Percentiles rank a stretch among this genome's conserved stretches.
Evolutionary conservation across 495 filamentous ascomycete species (phyloP).

Genomic region (Hyaloscypha bicolor): DNA sequence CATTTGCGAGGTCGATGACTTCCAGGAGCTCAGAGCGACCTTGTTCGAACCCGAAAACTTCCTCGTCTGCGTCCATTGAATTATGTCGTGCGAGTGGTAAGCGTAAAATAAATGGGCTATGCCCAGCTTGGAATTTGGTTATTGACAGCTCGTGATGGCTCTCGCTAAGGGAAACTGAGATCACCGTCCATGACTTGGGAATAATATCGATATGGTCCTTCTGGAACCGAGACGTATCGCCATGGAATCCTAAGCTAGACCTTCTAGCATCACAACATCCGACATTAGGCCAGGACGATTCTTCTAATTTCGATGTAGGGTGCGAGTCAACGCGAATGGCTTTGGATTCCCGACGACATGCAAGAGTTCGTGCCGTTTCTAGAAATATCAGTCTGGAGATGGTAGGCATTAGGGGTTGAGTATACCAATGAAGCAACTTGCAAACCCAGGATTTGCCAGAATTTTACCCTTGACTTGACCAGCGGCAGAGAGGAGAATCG

Average conservation of each 20-base stretch:
- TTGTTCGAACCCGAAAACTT: slow-evolving; percentile 79
- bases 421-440: slow-evolving; percentile 46
- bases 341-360: slow-evolving; percentile 59
- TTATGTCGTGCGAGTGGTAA: slow-evolving; percentile 81
- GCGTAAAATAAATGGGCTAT: slow-evolving; percentile 80
- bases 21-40: slow-evolving; percentile 78
- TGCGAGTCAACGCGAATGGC: slow-evolving; percentile 50
- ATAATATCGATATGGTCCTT: slow-evolving; percentile 78
- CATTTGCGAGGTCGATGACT: slow-evolving; percentile 77
- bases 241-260: slow-evolving; percentile 34
- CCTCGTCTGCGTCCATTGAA: slow-evolving; percentile 77
- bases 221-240: slow-evolving; percentile 61
- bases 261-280: slow-evolving; percentile 9
- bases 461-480: slow-evolving; percentile 44
- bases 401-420: not conserved
- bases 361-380: slow-evolving; percentile 64
- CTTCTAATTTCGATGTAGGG: slow-evolving; percentile 33
- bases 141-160: slow-evolving; percentile 79
- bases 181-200: slow-evolving; percentile 77
- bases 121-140: slow-evolving; percentile 70
- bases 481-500: slow-evolving; percentile 67
- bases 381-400: slow-evolving; percentile 38
- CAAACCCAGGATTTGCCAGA: slow-evolving; percentile 56
- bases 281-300: slow-evolving; percentile 47
- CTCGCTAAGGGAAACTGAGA: slow-evolving; percentile 84